A percentile compares a stretch with the other conserved stretches of the same genome.
phyloP scores from a whole-genome alignment of 1,139 yeast genomes.

The Debaryomyces coudertii region DNA sequence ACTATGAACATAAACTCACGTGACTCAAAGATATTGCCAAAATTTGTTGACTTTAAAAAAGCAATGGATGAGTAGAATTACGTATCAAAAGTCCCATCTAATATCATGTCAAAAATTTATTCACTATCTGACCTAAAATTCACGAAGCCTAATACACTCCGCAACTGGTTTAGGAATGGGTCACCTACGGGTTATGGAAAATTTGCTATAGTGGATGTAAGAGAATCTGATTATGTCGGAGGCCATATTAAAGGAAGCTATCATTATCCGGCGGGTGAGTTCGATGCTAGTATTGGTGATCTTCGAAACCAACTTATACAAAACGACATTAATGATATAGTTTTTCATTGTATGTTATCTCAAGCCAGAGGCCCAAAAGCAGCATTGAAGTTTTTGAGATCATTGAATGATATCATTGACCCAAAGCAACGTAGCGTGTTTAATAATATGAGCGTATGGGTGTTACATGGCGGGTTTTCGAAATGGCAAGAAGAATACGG shows the following conservation, averaged over 20 bases:
- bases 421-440: conserved; percentile 26
- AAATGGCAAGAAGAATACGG: conserved; percentile 83
- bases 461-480: conserved; percentile 81
- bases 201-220: conserved; percentile 80
- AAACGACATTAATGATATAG: conserved; percentile 52
- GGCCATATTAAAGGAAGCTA: conserved; percentile 72
- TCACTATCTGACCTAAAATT: conserved; percentile 39
- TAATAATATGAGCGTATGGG: conserved; percentile 58
- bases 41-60: neutral
- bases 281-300: conserved; percentile 45
- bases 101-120: conserved; percentile 21
- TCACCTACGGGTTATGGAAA: conserved; percentile 40
- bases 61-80: neutral
- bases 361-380: conserved; percentile 92
- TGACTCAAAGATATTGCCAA: neutral
- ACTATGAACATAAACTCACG: neutral
- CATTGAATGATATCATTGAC: conserved; percentile 43
- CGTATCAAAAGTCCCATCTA: neutral
- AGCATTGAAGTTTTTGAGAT: conserved; percentile 67
- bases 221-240: conserved; percentile 71
- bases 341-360: conserved; percentile 88
- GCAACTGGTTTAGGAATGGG: conserved; percentile 45
- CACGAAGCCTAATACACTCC: conserved; percentile 47
- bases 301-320: conserved; percentile 40
- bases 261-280: conserved; percentile 61